Base-by-base conservation (phyloP, 1,284 basidiomycete species). In the Ustilago hordei region DNA sequence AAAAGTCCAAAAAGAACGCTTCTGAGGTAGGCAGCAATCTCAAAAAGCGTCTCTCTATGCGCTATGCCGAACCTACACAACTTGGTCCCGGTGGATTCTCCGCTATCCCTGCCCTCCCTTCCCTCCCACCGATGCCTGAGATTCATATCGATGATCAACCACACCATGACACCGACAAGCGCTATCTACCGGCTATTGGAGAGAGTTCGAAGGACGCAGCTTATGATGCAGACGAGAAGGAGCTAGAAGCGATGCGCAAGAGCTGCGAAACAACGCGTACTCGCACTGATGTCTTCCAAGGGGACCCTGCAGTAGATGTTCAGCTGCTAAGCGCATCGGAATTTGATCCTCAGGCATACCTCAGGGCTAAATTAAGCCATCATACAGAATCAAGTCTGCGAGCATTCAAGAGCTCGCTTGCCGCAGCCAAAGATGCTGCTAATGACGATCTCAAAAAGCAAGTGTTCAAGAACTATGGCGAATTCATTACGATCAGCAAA, bases 401-500 rank as follows among this genome's bases (percentile, higher is more conserved):
- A 19, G 59, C 52, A 7, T 72, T 84, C 57, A 77, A 75, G 17
- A 50, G 60, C 5, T 69, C 77, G 1, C 73, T 82, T 15, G 62
- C 62, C 9, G 60, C 64, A 2, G 67, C 77, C 45, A 80, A 81
- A 39, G 64, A 74, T 17, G 78, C 75, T 7, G 81, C 84, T 38
- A 73, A 81, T 45, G 69, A 80, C 54, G 83, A 84, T 39, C 65
- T 83, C 43, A 81, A 81, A 60, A 61, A 72, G 8, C 81, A 82
- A 54, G 81, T 85, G 8, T 81, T 82, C 64, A 84, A 83, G 32
- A 87, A 88, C 87, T 99, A 98, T 84, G 92, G 94, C 45, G 95
- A 98, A 84, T 98, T 99, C 84, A 94, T 99, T 55, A 90, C 92
- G 53, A 94, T 99, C 53, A 97, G 95, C 8, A 99, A 98, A 84